Evolutionary conservation across 768 basidiomycete species (phyloP).

Genomic region (Baorangia bicolor): DNA sequence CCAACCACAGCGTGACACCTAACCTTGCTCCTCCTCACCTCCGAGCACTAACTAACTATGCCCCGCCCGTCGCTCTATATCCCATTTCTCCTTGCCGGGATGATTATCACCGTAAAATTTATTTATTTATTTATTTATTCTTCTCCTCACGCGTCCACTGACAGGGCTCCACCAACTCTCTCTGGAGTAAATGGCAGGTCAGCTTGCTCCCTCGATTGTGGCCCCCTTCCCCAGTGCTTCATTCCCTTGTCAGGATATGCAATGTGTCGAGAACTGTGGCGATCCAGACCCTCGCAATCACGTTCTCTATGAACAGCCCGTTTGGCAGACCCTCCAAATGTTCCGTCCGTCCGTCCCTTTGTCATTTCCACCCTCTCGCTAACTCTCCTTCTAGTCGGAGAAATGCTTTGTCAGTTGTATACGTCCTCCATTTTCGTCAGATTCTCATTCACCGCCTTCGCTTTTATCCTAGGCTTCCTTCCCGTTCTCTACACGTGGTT

Average conservation of each 20-base stretch:
- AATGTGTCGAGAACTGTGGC: conserved; percentile 93
- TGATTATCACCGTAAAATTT: conserved; percentile 78
- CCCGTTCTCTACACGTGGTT: conserved; percentile 77
- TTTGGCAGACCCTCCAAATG: conserved; percentile 92
- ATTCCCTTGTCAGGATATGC: conserved; percentile 71
- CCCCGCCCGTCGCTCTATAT: conserved; percentile 60
- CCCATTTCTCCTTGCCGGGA: conserved; percentile 82
- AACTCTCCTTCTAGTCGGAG: conserved; percentile 69
- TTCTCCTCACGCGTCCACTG: conserved; percentile 3
- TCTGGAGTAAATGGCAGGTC: conserved; percentile 85
- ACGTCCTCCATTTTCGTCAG: conserved; percentile 13
- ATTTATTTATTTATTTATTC: no score
- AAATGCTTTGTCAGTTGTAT: conserved; percentile 79
- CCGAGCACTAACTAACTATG: conserved; percentile 50
- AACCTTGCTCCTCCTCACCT: background rate
- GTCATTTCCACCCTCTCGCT: conserved; percentile 14
- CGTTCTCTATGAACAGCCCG: conserved; percentile 90
- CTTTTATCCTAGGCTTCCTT: conserved; percentile 64
- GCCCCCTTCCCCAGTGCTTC: background rate
- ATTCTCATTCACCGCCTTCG: conserved; percentile 15
- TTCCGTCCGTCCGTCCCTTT: conserved; percentile 57
- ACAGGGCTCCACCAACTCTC: conserved; percentile 79
- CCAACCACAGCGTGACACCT: conserved; percentile 6
- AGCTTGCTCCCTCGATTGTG: conserved; percentile 24
- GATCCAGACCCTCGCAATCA: conserved; percentile 58